Conservation (phyloP, 2,329 filamentous ascomycete genomes). For the Remersonia thermophila region DNA sequence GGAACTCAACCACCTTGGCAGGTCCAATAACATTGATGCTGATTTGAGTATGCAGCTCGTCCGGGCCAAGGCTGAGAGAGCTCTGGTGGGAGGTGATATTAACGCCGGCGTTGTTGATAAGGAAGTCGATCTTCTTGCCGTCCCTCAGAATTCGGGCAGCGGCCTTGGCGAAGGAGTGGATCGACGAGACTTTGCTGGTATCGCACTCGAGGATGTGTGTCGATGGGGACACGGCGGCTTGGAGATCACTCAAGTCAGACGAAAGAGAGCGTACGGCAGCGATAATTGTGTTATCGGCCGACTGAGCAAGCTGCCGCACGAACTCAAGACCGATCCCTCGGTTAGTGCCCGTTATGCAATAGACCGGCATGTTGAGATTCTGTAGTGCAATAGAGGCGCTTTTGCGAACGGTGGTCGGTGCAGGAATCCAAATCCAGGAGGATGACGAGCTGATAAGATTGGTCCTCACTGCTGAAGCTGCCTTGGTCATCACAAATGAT, state of each 20-base stretch:
- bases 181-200: slow-evolving; percentile 21
- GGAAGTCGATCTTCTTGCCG: slow-evolving; percentile 24
- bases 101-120: slow-evolving; percentile 24
- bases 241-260: slow-evolving; percentile 20
- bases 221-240: slow-evolving; percentile 9
- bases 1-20: slow-evolving; percentile 29
- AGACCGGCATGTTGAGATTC: slow-evolving; percentile 19
- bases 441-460: too few relatives aligned
- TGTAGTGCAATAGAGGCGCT: too few relatives aligned
- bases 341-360: slow-evolving; percentile 23
- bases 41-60: slow-evolving; percentile 28
- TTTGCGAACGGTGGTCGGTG: too few relatives aligned
- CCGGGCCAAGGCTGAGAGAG: slow-evolving; percentile 26
- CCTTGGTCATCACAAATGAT: too few relatives aligned
- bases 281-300: slow-evolving; percentile 19
- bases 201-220: slow-evolving; percentile 22
- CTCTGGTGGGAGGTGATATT: slow-evolving; percentile 26
- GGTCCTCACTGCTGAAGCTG: too few relatives aligned
- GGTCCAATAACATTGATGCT: slow-evolving; percentile 35
- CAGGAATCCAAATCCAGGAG: too few relatives aligned
- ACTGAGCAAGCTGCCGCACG: slow-evolving; percentile 20
- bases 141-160: slow-evolving; percentile 18
- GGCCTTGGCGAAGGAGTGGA: slow-evolving; percentile 16
- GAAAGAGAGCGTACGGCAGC: slow-evolving; percentile 16
- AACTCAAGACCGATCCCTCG: slow-evolving; percentile 22